These are phyloP conservation scores for Lunasporangiospora selenospora DNA, from an alignment of 192 early-diverging fungal species.

Conservation along the genomic window DNA sequence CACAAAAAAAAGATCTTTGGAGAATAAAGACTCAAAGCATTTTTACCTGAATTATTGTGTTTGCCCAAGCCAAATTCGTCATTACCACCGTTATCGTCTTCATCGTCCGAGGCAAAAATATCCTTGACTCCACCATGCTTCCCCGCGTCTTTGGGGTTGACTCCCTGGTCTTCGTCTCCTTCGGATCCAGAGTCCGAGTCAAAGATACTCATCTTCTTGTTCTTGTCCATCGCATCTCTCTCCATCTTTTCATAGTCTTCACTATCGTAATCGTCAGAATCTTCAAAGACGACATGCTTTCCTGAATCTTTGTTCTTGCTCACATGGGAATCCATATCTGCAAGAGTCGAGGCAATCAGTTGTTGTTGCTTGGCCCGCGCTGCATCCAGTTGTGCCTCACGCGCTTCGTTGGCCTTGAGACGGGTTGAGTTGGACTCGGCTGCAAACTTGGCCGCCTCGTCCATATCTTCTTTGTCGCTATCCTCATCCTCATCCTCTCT, in stretches of 20 bases:
- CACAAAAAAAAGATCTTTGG: no score
- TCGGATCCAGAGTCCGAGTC: conserved; percentile 43
- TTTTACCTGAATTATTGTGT: conserved; percentile 20
- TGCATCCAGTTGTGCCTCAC: conserved; percentile 25
- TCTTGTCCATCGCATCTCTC: conserved; percentile 19
- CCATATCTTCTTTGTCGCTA: conserved; percentile 1
- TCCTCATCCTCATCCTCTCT: conserved; percentile 1
- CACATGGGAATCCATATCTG: conserved; percentile 42
- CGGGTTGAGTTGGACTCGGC: conserved; percentile 43
- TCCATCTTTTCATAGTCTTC: conserved; percentile 38
- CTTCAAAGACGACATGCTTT: conserved; percentile 42
- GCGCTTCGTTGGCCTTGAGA: conserved; percentile 32
- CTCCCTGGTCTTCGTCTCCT: conserved; percentile 6
- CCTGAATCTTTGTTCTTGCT: no score
- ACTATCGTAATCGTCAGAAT: conserved; percentile 40
- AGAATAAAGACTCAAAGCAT: no score
- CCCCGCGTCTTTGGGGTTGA: conserved; percentile 5
- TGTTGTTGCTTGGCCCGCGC: conserved; percentile 32
- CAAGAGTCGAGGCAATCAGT: conserved; percentile 37
- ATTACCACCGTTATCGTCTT: conserved; percentile 26
- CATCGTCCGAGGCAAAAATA: conserved; percentile 62
- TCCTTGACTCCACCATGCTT: conserved; percentile 43
- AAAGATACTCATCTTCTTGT: conserved; percentile 42
- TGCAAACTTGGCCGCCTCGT: conserved; percentile 9
- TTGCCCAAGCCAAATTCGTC: conserved; percentile 1